Evolutionary conservation across 2,329 filamentous ascomycete species (phyloP), one percentile per base, ranked within the genome.

Genomic region (Nectriaceae sp.): DNA sequence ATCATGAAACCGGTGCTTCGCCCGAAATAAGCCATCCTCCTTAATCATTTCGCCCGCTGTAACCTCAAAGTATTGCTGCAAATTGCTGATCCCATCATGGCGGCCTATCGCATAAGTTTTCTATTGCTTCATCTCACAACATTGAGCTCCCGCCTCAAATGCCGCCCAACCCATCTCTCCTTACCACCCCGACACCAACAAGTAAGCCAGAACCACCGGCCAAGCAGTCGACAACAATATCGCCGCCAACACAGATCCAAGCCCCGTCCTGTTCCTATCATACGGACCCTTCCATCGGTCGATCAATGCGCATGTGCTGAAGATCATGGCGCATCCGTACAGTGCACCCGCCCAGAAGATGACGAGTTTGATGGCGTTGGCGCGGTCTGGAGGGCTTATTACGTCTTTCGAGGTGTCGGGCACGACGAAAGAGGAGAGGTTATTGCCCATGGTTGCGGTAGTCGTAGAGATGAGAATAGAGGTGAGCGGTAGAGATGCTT

Each of bases 271-370:
- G 29, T 64, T 59, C 42, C 68, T 68, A 40, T 72, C 69, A 47
- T 63, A 54, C 11, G 66, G 65, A 0, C 72, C 70, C 52, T 68
- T 65, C 72, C 72, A 75, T n/a, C 72, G 69, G 52, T 70, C 67
- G 53, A 74, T 54, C 46, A 75, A 65, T n/a, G 60, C 61, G 59
- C 70, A 68, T 22, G 72, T 71, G 50, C 65, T 70, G 56, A 67
- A 73, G 57, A 75, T 70, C 64, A 73, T 71, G 61, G 66, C 70
- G 50, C 68, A 66, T 42, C 45, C 62, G 60, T 75, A 73, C 31
- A 72, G 49, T 4, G 63, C 61, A 21, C 58, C 43, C 5, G 47
- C 61, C 71, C 72, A 75, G 51, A 67, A 55, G 40, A 67, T 43
- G 41, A 54, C 66, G 49, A 73, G 50, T 24, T 68, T 53, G 43